Evolutionary conservation across 139 green algal species (phyloP).

Genomic region (Picochlorum sp.): DNA sequence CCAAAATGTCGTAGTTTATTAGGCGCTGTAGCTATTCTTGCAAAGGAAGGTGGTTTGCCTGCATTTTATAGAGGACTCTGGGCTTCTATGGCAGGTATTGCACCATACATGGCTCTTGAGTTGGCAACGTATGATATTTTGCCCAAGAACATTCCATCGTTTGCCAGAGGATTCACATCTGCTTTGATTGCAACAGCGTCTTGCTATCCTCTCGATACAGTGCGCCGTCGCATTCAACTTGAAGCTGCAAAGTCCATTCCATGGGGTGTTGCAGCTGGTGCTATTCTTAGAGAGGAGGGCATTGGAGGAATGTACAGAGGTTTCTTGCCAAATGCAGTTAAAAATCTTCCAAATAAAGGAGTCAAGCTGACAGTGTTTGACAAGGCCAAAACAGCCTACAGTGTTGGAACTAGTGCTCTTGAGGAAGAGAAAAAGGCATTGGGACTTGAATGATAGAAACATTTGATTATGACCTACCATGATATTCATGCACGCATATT

Average conservation of each 20-base stretch:
- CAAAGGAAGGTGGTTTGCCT: constrained; percentile 43
- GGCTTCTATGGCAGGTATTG: constrained; percentile 62
- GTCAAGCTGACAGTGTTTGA: constrained; percentile 52
- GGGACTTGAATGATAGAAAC: background rate
- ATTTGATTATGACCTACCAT: background rate
- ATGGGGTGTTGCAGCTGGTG: background rate
- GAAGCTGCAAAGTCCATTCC: constrained; percentile 1
- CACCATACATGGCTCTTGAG: constrained; percentile 76
- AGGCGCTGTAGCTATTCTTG: constrained; percentile 33
- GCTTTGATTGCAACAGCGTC: constrained; percentile 56
- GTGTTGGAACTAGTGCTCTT: constrained; percentile 19
- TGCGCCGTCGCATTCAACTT: constrained; percentile 29
- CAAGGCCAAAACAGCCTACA: constrained; percentile 40
- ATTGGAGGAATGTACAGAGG: constrained; percentile 52
- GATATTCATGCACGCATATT: no score
- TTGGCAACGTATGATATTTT: constrained; percentile 58
- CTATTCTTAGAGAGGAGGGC: constrained; percentile 7
- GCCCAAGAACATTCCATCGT: constrained; percentile 43
- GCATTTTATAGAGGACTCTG: constrained; percentile 65
- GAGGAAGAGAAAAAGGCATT: constrained; percentile 24
- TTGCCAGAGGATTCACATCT: constrained; percentile 53
- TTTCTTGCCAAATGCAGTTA: constrained; percentile 70
- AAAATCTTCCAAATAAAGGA: constrained; percentile 83
- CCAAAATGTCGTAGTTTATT: constrained; percentile 40
- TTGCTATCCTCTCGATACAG: constrained; percentile 74